Percentiles rank a stretch among this genome's conserved stretches.
These are phyloP conservation scores for Closterium sp. DNA, from an alignment of 139 green algal genomes.

Conservation along the genomic window DNA sequence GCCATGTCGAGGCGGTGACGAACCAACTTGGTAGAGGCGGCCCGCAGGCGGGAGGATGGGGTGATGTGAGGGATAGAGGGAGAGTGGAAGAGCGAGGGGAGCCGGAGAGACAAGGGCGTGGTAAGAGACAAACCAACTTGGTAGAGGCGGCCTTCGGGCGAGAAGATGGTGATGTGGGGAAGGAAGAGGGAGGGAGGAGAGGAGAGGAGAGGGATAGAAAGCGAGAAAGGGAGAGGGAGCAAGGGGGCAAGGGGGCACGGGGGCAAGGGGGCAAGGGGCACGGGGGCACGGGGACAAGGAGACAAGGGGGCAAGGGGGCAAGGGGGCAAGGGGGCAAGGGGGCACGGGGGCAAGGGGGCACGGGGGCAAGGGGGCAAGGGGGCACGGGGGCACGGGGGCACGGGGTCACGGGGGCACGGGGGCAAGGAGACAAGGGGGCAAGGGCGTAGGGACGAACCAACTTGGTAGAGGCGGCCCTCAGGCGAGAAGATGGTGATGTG, in stretches of 20 bases:
- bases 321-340: no score
- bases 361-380: no score
- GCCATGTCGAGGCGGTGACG: neutral
- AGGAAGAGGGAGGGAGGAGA: no score
- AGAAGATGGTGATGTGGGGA: neutral
- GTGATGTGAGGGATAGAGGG: neutral
- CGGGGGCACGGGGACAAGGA: no score
- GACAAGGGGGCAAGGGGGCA: no score
- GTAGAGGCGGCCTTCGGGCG: neutral
- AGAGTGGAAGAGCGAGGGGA: neutral
- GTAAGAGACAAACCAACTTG: slow-evolving; percentile 74
- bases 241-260: no score
- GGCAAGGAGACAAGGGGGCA: neutral
- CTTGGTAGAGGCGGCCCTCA: slow-evolving; percentile 81
- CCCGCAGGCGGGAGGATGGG: neutral
- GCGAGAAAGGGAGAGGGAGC: no score
- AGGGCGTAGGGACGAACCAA: neutral
- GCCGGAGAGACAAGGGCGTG: neutral
- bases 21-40: neutral
- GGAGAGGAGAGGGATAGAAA: no score
- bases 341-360: no score
- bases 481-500: slow-evolving; percentile 97
- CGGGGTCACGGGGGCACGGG: no score
- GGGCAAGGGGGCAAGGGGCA: no score
- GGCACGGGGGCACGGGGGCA: no score